Base-by-base conservation (phyloP, 2,329 filamentous ascomycete genomes). In the Fusarium sp. region DNA sequence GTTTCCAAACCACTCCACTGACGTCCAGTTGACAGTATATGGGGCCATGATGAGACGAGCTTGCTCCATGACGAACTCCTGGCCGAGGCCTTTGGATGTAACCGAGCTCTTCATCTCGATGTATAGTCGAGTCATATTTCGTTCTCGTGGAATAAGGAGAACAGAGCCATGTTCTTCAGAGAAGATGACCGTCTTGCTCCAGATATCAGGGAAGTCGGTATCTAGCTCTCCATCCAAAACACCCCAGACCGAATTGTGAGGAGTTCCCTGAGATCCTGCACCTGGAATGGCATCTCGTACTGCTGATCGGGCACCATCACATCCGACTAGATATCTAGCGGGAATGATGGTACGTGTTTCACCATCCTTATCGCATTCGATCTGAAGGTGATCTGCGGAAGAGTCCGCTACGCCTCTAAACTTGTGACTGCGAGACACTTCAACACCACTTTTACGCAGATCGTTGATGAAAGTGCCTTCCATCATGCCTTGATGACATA, bases 191-290 rank as follows among this genome's bases (percentile, higher is more conserved):
- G 89, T 89, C 79, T 93, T 93, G 77, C 88, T 91, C 89, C 90
- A 92, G 39, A 93, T 86, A 70, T 93, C 91, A 3, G 91, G 91
- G 69, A 93, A 93, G 75, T 92, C 85, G 5, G 91, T 93, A 37
- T 91, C 87, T 8, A 93, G 79, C 73, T 89, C 87, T 68, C 90
- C 91, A 74, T 93, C 91, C 6, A 93, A 80, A 2, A 93, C 91
- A 49, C 90, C 91, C 91, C 91, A 93, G 15, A 87, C 82, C 21
- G 84, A 82, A 5, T 83, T 78, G 56, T 84, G 83, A 8, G 89
- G 86, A 69, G 84, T 77, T 41, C 84, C 83, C 28, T 89, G 84
- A 4, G 88, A 85, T 65, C 88, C 83, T 35, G 77, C 84, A 74
- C 81, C 82, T 68, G 79, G 85, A 49, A 93, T 91, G 68, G 84